These are phyloP conservation scores for Penicillium rolfsii DNA, from an alignment of 2,329 filamentous ascomycete species.

Conservation along the genomic window DNA sequence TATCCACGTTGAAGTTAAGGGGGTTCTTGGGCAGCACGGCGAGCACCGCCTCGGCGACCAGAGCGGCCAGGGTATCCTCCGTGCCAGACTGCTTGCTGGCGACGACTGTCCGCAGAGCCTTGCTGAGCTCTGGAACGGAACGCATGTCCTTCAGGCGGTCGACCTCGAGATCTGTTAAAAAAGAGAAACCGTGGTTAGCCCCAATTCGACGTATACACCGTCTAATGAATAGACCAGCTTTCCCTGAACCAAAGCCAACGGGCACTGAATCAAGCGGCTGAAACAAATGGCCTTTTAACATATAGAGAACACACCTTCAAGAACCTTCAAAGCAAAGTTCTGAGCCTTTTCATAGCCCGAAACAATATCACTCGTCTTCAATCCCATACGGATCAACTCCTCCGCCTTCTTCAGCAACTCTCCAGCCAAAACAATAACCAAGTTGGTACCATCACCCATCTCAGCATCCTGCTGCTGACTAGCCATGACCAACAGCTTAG, in stretches of 20 bases:
- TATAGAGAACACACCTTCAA: constrained; percentile 63
- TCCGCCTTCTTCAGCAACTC: constrained; percentile 97
- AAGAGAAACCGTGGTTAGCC: constrained; percentile 16
- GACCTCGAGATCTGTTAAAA: constrained; percentile 70
- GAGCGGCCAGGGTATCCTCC: constrained; percentile 81
- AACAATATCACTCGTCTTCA: constrained; percentile 98
- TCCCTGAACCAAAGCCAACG: background rate
- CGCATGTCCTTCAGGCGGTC: constrained; percentile 87
- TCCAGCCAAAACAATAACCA: constrained; percentile 93
- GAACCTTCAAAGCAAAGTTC: constrained; percentile 77
- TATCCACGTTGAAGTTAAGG: constrained; percentile 96
- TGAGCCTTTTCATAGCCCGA: constrained; percentile 95
- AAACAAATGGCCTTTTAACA: background rate
- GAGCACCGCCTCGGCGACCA: constrained; percentile 83
- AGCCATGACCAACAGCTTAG: constrained; percentile 97
- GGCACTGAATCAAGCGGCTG: background rate
- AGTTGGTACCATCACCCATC: constrained; percentile 97
- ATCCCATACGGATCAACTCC: constrained; percentile 91
- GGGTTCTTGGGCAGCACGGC: constrained; percentile 95
- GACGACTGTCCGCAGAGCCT: constrained; percentile 93
- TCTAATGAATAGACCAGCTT: background rate
- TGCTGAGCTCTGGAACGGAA: constrained; percentile 81
- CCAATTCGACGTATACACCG: background rate
- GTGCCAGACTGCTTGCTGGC: constrained; percentile 95
- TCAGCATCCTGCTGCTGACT: constrained; percentile 98